phyloP scores from a whole-genome alignment of 352 stramenopile genomes.

The Pelagophyceae sp. region DNA sequence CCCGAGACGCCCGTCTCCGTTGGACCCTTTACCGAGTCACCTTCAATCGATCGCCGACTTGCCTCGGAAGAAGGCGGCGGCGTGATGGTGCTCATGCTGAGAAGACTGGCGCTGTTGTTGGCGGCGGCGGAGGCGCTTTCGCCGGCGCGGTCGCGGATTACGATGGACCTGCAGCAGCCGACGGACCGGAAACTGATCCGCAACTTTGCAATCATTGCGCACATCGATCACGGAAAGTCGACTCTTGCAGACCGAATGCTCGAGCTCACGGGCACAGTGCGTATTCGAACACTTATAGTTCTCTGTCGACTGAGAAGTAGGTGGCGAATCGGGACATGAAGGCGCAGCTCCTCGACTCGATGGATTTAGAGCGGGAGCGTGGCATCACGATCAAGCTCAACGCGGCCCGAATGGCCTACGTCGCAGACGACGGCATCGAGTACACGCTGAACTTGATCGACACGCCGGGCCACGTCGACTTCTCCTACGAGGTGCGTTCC shows the following conservation, averaged over 20 bases:
- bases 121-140: too few species aligned
- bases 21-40: too few species aligned
- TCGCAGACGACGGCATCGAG: constrained; percentile 55
- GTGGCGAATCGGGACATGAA: constrained; percentile 62
- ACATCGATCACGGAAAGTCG: constrained; percentile 78
- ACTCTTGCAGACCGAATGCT: constrained; percentile 66
- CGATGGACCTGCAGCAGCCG: constrained; percentile 13
- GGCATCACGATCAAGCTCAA: constrained; percentile 99
- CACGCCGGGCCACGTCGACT: constrained; percentile 89
- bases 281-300: neutral
- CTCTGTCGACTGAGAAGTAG: neutral
- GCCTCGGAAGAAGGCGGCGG: too few species aligned
- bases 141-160: too few species aligned
- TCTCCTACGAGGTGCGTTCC: too few species aligned
- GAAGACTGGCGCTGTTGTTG: too few species aligned
- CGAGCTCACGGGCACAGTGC: constrained; percentile 51
- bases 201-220: constrained; percentile 80
- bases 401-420: constrained; percentile 91
- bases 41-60: too few species aligned
- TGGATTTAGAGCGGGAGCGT: constrained; percentile 93
- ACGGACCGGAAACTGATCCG: constrained; percentile 46
- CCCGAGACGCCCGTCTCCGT: too few species aligned
- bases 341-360: constrained; percentile 77
- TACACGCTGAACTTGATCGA: constrained; percentile 96
- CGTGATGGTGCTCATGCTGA: too few species aligned